These are phyloP conservation scores for Ceratocystis lukuohia DNA, from an alignment of 2,329 filamentous ascomycete species.

Conservation along the genomic window DNA sequence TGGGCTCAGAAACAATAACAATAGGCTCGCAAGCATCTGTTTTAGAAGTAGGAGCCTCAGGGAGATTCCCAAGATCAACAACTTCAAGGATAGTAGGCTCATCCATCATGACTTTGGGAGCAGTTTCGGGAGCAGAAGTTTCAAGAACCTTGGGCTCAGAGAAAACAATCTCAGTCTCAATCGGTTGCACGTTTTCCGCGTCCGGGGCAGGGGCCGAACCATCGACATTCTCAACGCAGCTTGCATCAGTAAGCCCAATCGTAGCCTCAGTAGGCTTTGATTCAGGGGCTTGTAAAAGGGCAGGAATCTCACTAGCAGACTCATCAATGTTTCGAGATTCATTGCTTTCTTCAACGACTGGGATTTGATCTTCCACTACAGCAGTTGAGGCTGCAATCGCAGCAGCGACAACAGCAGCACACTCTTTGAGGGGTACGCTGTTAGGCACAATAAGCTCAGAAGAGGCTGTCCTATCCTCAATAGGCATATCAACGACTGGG, in stretches of 20 bases:
- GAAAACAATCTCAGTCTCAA: slow-evolving; percentile 4
- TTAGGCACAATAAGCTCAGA: background rate
- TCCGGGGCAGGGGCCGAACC: slow-evolving; percentile 3
- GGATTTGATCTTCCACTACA: background rate
- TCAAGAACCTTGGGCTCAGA: background rate
- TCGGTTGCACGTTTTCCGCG: background rate
- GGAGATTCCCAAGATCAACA: background rate
- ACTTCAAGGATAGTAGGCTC: background rate
- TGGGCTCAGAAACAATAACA: background rate
- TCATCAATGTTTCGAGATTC: slow-evolving; percentile 12
- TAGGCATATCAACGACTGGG: background rate
- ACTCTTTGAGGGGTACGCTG: background rate
- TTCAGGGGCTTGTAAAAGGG: too few relatives aligned
- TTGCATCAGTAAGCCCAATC: background rate
- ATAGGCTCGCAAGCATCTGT: background rate
- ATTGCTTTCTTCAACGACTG: background rate
- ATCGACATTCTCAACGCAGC: slow-evolving; percentile 13
- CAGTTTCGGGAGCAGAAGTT: background rate
- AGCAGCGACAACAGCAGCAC: background rate
- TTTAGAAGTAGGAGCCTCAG: background rate
- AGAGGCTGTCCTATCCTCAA: slow-evolving; percentile 1
- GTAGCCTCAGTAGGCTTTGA: background rate
- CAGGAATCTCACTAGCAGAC: background rate
- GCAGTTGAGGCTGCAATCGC: background rate
- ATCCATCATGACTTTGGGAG: background rate